Conservation (phyloP, 495 filamentous ascomycete genomes). For the Coniosporium apollinis region DNA sequence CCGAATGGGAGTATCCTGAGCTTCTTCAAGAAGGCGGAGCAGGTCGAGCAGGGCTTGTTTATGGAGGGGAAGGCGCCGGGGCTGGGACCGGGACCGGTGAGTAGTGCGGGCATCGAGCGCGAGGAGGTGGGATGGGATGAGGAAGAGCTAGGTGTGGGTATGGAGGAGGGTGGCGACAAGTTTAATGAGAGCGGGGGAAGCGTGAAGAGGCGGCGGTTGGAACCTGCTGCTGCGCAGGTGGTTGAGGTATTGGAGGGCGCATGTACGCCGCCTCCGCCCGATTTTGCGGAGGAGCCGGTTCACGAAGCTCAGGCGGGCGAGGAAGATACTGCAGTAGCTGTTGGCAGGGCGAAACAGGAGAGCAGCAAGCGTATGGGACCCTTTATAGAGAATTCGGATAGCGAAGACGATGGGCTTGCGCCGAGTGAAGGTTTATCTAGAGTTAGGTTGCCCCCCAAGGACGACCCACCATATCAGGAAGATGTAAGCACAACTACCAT, state of each 20-base stretch:
- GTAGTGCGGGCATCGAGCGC: slow-evolving; percentile 22
- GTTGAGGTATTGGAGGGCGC: slow-evolving; percentile 6
- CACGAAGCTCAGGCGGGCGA: no score
- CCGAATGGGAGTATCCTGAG: slow-evolving; percentile 60
- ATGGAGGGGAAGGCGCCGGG: slow-evolving; percentile 12
- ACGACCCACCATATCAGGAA: slow-evolving; percentile 1
- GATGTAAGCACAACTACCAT: no score
- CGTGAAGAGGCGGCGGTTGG: slow-evolving; percentile 30
- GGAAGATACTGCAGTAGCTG: no score
- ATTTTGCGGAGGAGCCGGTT: slow-evolving; percentile 3
- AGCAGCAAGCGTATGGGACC: slow-evolving; percentile 27
- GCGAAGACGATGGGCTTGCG: slow-evolving; percentile 35
- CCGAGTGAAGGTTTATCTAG: slow-evolving; percentile 5
- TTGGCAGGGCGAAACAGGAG: no score
- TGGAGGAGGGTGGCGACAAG: slow-evolving; percentile 17
- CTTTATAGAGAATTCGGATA: slow-evolving; percentile 54
- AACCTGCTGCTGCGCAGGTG: slow-evolving; percentile 2
- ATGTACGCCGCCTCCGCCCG: slow-evolving; percentile 13
- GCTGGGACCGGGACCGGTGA: slow-evolving; percentile 6
- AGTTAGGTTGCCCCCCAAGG: neutral
- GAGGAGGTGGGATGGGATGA: no score
- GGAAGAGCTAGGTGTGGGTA: no score
- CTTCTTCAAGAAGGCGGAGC: slow-evolving; percentile 64
- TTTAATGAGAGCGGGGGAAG: slow-evolving; percentile 33
- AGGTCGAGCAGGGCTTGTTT: slow-evolving; percentile 22